These are phyloP conservation scores for Xylariales sp. DNA, from an alignment of 2,329 filamentous ascomycete species.

Conservation along the genomic window DNA sequence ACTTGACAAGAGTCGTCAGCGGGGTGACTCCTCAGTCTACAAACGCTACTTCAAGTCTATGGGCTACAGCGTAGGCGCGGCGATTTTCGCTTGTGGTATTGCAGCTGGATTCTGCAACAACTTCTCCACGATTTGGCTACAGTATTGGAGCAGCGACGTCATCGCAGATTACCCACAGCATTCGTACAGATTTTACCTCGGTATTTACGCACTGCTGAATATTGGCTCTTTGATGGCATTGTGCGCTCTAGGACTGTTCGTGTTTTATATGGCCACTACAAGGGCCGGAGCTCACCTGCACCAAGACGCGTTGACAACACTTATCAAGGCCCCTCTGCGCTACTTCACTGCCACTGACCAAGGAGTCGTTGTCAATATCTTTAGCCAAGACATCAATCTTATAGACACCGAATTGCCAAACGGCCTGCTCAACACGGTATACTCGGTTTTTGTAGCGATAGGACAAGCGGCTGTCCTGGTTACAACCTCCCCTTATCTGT, in stretches of 20 bases:
- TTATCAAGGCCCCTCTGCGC: slow-evolving; percentile 31
- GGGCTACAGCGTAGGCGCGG: slow-evolving; percentile 8
- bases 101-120: slow-evolving; percentile 15
- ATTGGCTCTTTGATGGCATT: slow-evolving; percentile 12
- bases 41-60: slow-evolving; percentile 19
- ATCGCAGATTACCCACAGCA: slow-evolving; percentile 9
- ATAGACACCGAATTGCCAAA: slow-evolving; percentile 31
- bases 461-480: slow-evolving; percentile 39
- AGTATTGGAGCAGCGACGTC: slow-evolving; percentile 16
- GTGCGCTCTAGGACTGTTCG: slow-evolving; percentile 8
- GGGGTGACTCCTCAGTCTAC: slow-evolving; percentile 17
- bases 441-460: slow-evolving; percentile 14
- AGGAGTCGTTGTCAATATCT: slow-evolving; percentile 31
- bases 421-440: slow-evolving; percentile 17
- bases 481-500: slow-evolving; percentile 31
- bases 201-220: slow-evolving; percentile 18
- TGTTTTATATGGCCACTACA: slow-evolving; percentile 11
- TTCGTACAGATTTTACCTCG: slow-evolving; percentile 17
- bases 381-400: slow-evolving; percentile 34
- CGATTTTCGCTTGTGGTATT: slow-evolving; percentile 10
- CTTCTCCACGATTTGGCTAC: slow-evolving; percentile 19
- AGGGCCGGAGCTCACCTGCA: slow-evolving; percentile 14
- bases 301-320: slow-evolving; percentile 21
- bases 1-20: slow-evolving; percentile 10
- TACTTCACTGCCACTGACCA: slow-evolving; percentile 29